Evolutionary conservation across 176 grass and related monocot species (phyloP).

Genomic region (Tillandsia fasciculata): DNA sequence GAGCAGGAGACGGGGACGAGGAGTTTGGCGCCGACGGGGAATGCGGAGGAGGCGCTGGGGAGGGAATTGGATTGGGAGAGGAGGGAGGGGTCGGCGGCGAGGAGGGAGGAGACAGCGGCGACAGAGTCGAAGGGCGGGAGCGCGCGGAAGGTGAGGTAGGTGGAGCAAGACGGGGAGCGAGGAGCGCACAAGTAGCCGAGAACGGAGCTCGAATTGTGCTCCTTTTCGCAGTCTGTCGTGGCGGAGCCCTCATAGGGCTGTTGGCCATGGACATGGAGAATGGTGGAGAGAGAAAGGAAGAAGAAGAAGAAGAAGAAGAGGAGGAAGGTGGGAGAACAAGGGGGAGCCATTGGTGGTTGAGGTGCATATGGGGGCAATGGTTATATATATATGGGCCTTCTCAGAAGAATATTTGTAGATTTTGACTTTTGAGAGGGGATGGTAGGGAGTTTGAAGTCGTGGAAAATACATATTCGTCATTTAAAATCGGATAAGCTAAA

Average conservation of each 20-base stretch:
- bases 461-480: no score
- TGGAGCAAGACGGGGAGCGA: conserved; percentile 25
- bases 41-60: neutral
- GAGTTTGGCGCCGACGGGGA: conserved; percentile 23
- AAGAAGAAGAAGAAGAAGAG: neutral
- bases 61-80: conserved; percentile 19
- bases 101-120: conserved; percentile 32
- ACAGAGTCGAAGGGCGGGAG: conserved; percentile 7
- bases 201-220: conserved; percentile 38
- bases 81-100: conserved; percentile 21
- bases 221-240: conserved; percentile 21
- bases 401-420: no score
- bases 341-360: neutral
- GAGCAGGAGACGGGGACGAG: conserved; percentile 40
- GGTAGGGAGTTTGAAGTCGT: no score
- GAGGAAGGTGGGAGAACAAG: neutral
- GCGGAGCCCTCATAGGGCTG: conserved; percentile 35
- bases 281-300: conserved; percentile 5
- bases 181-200: conserved; percentile 54
- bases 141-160: conserved; percentile 65
- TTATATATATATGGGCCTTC: no score
- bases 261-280: conserved; percentile 15
- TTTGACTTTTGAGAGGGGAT: no score
- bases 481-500: no score
- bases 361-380: no score